Base-by-base conservation (phyloP, 23 red algal species). In the Pyropia haitanensis region DNA sequence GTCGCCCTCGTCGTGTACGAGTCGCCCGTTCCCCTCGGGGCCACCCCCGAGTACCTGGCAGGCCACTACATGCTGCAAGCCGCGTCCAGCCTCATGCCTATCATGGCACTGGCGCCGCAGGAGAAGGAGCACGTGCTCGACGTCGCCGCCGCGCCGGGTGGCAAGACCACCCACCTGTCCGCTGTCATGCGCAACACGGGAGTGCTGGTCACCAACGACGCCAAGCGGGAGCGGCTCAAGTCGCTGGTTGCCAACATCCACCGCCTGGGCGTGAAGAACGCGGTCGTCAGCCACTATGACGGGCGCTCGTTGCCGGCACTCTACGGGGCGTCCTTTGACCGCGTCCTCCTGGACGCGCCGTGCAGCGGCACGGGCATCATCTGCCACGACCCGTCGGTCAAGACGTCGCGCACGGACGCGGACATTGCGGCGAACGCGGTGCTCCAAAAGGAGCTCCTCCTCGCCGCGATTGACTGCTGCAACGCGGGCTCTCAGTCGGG, bases 11-110 rank as follows among this genome's bases (percentile, higher is more conserved):
- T 90, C n/a, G 94, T 98, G 15, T 90, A 83, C 58, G 85, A 98
- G 51, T 87, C 79, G 44, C 76, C 82, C 49, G 94, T 98, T 18
- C 94, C 94, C 6, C 77, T 98, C 9, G 94, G 94, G 8, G 94
- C 94, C 18, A 98, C 94, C 12, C 94, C 94, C 16, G 94, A 98
- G 76, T 98, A 98, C 69, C 57, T 98, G 23, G 94, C 94, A 26
- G 94, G 94, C 19, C 62, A 91, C 55, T 98, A 98, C 80, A 98
- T 90, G 85, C 91, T 98, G 61, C 94, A 98, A 50, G 68, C 85
- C 51, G 84, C 94, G 1, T 86, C 85, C 1, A 82, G 75, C 44
- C 83, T 98, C 72, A 29, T 98, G 31, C 94, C 94, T 5, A 79
- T 90, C 13, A 85, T 98, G 18, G 94, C 94, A 26, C 88, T 98